phyloP scores from a whole-genome alignment of 768 basidiomycete species.

The Vararia minispora region DNA sequence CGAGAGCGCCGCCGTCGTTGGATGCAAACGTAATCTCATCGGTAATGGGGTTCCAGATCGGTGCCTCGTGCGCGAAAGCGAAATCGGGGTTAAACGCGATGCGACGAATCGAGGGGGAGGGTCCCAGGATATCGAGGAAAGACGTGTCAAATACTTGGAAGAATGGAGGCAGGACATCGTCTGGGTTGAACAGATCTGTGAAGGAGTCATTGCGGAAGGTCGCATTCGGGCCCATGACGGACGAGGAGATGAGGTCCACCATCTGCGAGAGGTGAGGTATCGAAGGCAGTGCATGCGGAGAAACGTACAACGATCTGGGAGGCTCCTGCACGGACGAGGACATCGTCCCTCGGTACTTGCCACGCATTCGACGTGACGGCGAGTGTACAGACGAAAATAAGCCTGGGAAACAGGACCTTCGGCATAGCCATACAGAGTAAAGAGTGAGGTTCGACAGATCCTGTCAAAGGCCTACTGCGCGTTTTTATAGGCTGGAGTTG shows the following conservation, averaged over 20 bases:
- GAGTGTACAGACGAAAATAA: no score
- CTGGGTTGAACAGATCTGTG: conserved; percentile 45
- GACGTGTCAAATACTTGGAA: conserved; percentile 43
- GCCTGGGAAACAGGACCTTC: no score
- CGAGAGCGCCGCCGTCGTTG: conserved; percentile 55
- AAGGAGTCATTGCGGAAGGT: conserved; percentile 26
- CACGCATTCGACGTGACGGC: no score
- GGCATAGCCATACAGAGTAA: no score
- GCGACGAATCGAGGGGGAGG: conserved; percentile 41
- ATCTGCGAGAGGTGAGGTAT: conserved; percentile 32
- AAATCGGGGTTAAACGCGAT: conserved; percentile 52
- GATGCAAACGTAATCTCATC: conserved; percentile 66
- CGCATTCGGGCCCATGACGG: conserved; percentile 37
- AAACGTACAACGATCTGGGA: no score
- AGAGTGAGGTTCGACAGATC: no score
- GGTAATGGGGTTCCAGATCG: conserved; percentile 53
- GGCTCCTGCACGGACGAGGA: no score
- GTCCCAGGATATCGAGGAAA: conserved; percentile 54
- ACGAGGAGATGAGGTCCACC: conserved; percentile 37
- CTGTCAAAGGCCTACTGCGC: no score
- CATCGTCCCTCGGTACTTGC: no score
- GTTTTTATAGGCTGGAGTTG: no score
- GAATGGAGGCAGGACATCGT: conserved; percentile 43
- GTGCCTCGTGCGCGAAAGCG: conserved; percentile 74
- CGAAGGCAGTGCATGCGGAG: no score